A percentile compares a stretch with the other conserved stretches of the same genome.
Evolutionary conservation across 768 basidiomycete genomes (phyloP).

Genomic region (Russula vinacea): DNA sequence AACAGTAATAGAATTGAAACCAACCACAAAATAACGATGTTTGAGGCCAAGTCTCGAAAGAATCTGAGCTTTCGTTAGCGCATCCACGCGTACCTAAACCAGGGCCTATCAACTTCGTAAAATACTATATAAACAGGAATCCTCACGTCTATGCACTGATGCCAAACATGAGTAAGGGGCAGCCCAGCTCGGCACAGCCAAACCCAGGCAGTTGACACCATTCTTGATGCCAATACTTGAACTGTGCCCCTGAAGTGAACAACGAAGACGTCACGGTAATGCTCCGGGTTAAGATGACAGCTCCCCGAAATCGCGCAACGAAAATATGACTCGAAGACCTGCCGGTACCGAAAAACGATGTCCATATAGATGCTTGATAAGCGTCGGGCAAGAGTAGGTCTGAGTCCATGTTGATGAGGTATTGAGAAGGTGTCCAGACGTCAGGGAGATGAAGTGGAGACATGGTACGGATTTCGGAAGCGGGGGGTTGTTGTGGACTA

Average conservation of each 20-base stretch:
- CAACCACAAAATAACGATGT: background rate
- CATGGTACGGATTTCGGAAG: background rate
- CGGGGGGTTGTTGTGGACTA: fast-evolving
- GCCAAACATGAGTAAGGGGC: background rate
- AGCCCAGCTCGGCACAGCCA: background rate
- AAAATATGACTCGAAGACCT: background rate
- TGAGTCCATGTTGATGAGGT: conserved; percentile 10
- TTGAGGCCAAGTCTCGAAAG: background rate
- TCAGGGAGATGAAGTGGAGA: conserved; percentile 10
- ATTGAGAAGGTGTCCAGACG: background rate
- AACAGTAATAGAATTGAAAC: background rate
- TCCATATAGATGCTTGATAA: background rate
- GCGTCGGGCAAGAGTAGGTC: background rate
- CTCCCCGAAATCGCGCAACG: background rate
- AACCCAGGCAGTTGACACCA: background rate
- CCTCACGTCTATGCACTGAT: conserved; percentile 1
- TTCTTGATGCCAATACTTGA: background rate
- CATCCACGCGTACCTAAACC: conserved; percentile 11
- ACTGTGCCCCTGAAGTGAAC: background rate
- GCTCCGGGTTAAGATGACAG: background rate
- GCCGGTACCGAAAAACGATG: background rate
- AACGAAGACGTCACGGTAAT: conserved; percentile 5
- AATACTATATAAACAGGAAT: too few species aligned
- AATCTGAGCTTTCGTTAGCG: background rate
- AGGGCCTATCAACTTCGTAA: too few species aligned